Conservation (phyloP, 192 early-diverging fungal species). For the Cladochytrium replicatum region DNA sequence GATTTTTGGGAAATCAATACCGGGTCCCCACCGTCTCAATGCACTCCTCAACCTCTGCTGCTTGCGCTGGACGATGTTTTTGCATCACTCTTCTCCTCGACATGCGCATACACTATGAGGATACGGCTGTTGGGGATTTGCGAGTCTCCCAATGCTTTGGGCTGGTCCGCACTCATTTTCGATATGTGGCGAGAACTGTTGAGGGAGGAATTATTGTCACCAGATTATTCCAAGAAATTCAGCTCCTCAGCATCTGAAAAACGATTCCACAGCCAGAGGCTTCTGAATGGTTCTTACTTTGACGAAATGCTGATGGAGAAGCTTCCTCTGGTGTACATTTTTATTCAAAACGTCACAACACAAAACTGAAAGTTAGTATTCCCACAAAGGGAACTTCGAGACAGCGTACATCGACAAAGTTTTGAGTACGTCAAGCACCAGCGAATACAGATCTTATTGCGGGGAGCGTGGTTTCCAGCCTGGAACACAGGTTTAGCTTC, state of each 20-base stretch:
- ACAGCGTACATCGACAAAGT: constrained; percentile 50
- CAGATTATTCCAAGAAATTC: constrained; percentile 6
- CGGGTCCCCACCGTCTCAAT: no score
- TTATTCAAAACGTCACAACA: no score
- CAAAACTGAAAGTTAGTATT: constrained; percentile 2
- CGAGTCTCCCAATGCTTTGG: no score
- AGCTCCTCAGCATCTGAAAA: constrained; percentile 41
- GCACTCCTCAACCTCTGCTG: constrained; percentile 56
- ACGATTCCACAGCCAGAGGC: constrained; percentile 49
- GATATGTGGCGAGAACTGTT: constrained; percentile 29
- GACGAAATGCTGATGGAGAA: constrained; percentile 53
- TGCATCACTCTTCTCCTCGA: constrained; percentile 36
- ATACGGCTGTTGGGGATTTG: no score
- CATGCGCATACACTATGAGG: no score
- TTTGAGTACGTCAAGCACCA: constrained; percentile 65
- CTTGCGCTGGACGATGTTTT: constrained; percentile 51
- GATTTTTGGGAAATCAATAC: constrained; percentile 62
- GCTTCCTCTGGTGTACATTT: constrained; percentile 46
- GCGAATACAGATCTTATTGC: constrained; percentile 46
- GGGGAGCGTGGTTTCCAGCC: constrained; percentile 63
- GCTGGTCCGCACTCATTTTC: constrained; percentile 53
- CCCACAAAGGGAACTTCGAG: constrained; percentile 46
- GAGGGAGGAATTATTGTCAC: no score
- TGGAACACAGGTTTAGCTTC: no score
- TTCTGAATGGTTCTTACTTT: constrained; percentile 54